phyloP scores from a whole-genome alignment of 78 protist genomes.

The Speleostelium caveatum region DNA sequence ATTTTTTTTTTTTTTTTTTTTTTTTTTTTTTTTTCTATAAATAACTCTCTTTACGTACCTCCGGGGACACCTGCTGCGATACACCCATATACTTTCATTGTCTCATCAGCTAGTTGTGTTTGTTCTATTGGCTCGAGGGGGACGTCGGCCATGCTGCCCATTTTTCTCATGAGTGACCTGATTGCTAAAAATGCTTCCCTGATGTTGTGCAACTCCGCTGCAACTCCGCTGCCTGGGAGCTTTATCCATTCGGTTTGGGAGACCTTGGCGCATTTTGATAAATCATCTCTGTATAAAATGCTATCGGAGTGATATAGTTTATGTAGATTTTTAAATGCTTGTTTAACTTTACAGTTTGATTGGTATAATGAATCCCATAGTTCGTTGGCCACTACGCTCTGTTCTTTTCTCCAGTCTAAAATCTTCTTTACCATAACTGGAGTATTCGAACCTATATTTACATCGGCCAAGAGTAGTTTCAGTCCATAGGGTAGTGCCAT shows the following conservation, averaged over 20 bases:
- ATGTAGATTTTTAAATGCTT: slow-evolving; percentile 20
- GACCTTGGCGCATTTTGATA: neutral
- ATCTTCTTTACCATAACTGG: slow-evolving; percentile 87
- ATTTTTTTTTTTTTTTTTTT: no score
- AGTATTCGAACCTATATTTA: slow-evolving; percentile 82
- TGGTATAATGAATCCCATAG: slow-evolving; percentile 41
- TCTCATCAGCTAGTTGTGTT: slow-evolving; percentile 68
- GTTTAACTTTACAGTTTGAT: slow-evolving; percentile 27
- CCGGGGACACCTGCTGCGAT: slow-evolving; percentile 90
- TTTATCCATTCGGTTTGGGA: slow-evolving; percentile 16
- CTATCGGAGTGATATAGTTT: neutral
- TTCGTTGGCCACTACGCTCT: neutral
- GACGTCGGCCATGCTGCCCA: slow-evolving; percentile 80
- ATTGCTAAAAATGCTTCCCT: slow-evolving; percentile 13
- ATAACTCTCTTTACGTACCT: slow-evolving; percentile 1
- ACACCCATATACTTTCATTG: slow-evolving; percentile 74
- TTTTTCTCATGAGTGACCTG: slow-evolving; percentile 56
- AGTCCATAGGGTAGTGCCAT: slow-evolving; percentile 80
- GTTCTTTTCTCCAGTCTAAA: slow-evolving; percentile 77
- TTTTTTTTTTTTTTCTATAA: neutral
- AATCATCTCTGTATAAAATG: neutral
- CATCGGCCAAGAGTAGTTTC: slow-evolving; percentile 84
- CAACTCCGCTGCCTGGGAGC: neutral
- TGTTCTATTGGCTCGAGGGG: slow-evolving; percentile 88
- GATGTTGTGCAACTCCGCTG: neutral